These are phyloP conservation scores for Coemansia sp. DNA, from an alignment of 192 early-diverging fungal genomes.

Conservation along the genomic window DNA sequence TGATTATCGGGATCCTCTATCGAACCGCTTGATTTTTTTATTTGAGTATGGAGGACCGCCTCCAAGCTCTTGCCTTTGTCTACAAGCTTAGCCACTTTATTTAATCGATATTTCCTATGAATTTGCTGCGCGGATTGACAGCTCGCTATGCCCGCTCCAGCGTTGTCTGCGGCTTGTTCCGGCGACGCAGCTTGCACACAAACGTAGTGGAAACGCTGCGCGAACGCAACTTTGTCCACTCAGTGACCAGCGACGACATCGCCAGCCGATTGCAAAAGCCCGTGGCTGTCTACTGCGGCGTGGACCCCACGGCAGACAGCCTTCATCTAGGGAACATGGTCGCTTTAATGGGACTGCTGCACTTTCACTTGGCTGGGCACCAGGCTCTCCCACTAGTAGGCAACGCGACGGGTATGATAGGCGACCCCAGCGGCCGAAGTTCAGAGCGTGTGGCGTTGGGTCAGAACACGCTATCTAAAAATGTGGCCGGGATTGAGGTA, in stretches of 20 bases:
- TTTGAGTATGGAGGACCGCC: not conserved
- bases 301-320: conserved; percentile 92
- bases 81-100: not conserved
- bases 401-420: conserved; percentile 90
- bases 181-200: conserved; percentile 24
- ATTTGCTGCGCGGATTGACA: not conserved
- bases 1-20: not conserved
- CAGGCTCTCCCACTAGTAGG: conserved; percentile 83
- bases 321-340: conserved; percentile 92
- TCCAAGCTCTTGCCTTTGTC: not conserved
- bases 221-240: conserved; percentile 58
- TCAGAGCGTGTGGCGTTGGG: conserved; percentile 78
- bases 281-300: conserved; percentile 79
- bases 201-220: conserved; percentile 50
- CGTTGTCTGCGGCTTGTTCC: not conserved
- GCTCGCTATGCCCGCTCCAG: not conserved
- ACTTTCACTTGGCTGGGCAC: conserved; percentile 85
- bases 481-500: conserved; percentile 66
- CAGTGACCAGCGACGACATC: conserved; percentile 58
- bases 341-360: conserved; percentile 79
- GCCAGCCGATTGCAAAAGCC: conserved; percentile 8
- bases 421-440: conserved; percentile 88
- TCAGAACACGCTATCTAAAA: conserved; percentile 58
- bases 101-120: not conserved
- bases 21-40: not conserved